Percentiles rank a stretch among this genome's conserved stretches.
Conservation (phyloP, 78 protist species). For the Isochrysis galbana region DNA sequence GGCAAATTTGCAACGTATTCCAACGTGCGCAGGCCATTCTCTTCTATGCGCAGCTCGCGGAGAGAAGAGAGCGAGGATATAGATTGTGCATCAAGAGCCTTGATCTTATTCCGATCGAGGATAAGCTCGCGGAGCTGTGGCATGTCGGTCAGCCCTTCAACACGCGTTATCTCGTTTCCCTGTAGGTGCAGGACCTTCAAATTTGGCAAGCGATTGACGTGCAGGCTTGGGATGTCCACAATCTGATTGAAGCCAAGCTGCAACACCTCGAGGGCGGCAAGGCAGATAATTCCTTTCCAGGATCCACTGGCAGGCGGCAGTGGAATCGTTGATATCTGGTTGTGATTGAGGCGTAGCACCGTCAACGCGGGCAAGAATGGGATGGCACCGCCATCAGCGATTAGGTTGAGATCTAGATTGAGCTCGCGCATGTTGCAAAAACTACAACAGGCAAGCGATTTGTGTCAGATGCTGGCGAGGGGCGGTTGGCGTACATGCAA, state of each 20-base stretch:
- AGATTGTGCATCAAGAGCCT: neutral
- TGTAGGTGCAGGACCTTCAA: conserved; percentile 38
- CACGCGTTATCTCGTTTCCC: conserved; percentile 45
- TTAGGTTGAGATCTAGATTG: conserved; percentile 46
- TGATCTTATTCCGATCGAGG: conserved; percentile 48
- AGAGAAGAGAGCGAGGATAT: neutral
- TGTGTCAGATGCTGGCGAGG: conserved; percentile 9
- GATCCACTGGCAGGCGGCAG: neutral
- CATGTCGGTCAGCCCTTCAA: neutral
- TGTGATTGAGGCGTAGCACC: conserved; percentile 33
- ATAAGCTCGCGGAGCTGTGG: conserved; percentile 44
- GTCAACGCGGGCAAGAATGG: neutral
- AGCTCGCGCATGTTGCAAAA: conserved; percentile 47
- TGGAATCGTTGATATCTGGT: neutral
- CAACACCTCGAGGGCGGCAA: conserved; percentile 28
- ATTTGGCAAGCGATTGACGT: neutral
- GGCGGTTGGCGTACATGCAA: no score
- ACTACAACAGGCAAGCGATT: no score
- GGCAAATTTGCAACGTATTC: neutral
- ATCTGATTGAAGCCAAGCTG: conserved; percentile 45
- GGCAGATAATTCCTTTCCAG: no score
- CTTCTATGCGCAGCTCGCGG: conserved; percentile 45
- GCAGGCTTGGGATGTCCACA: neutral
- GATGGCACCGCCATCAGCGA: conserved; percentile 21
- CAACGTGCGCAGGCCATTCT: conserved; percentile 50